Evolutionary conservation across 1,284 basidiomycete genomes (phyloP).

Genomic region (Chalciporus sp.): DNA sequence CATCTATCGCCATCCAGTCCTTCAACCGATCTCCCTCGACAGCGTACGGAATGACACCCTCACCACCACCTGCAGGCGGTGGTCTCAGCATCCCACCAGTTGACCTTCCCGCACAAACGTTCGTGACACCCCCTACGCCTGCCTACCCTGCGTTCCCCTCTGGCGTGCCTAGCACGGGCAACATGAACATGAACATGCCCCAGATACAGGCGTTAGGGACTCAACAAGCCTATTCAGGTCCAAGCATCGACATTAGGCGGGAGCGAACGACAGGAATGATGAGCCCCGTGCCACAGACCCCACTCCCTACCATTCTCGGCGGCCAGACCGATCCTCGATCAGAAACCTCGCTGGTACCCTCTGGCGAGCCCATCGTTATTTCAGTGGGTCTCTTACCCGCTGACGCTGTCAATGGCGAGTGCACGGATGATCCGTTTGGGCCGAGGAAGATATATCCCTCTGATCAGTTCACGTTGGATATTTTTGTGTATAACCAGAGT

Average conservation of each 20-base stretch:
- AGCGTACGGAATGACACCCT: slow-evolving; percentile 46
- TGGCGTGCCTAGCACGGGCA: slow-evolving; percentile 44
- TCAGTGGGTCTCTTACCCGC: slow-evolving; percentile 65
- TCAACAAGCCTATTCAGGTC: slow-evolving; percentile 49
- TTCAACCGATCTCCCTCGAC: slow-evolving; percentile 46
- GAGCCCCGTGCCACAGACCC: slow-evolving; percentile 49
- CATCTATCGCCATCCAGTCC: slow-evolving; percentile 42
- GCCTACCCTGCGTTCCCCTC: slow-evolving; percentile 71
- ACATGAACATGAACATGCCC: slow-evolving; percentile 56
- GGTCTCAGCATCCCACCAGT: slow-evolving; percentile 1
- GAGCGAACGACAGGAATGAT: slow-evolving; percentile 46
- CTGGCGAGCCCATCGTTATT: slow-evolving; percentile 64
- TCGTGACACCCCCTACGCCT: slow-evolving; percentile 56
- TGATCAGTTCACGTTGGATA: slow-evolving; percentile 80
- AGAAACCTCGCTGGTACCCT: slow-evolving; percentile 34
- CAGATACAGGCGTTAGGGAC: slow-evolving; percentile 54
- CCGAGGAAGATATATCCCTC: slow-evolving; percentile 63
- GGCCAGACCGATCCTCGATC: slow-evolving; percentile 28
- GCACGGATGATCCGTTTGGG: slow-evolving; percentile 21
- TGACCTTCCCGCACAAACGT: slow-evolving; percentile 19
- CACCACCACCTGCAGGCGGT: slow-evolving; percentile 18
- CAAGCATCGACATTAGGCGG: slow-evolving; percentile 65
- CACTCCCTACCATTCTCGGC: slow-evolving; percentile 52
- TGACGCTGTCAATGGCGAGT: slow-evolving; percentile 21
- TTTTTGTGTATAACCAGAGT: slow-evolving; percentile 89